Evolutionary conservation across 371 early-diverging fungal genomes (phyloP).

Genomic region (Caulochytrium protostelioides): DNA sequence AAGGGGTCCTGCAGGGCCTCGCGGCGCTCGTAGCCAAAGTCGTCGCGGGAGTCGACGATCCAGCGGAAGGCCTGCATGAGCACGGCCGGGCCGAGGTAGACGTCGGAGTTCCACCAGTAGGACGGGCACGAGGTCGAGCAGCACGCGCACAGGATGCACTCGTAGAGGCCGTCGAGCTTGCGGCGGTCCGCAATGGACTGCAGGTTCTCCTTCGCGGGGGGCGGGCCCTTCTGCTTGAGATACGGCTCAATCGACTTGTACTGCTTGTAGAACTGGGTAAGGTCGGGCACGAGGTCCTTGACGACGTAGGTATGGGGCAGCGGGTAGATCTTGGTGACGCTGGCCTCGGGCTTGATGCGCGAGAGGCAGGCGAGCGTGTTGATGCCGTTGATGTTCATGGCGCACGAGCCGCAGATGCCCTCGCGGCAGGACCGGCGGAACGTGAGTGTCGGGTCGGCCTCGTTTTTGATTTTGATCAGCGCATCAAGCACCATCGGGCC

Average conservation of each 20-base stretch:
- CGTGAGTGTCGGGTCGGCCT: conserved; percentile 75
- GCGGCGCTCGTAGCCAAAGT: conserved; percentile 69
- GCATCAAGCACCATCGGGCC: conserved; percentile 93
- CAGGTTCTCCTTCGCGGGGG: conserved; percentile 57
- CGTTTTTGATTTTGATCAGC: conserved; percentile 86
- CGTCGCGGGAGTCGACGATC: conserved; percentile 92
- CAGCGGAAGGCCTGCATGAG: conserved; percentile 94
- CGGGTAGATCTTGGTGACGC: conserved; percentile 71
- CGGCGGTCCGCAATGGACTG: conserved; percentile 79
- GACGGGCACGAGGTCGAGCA: conserved; percentile 89
- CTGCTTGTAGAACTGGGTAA: conserved; percentile 89
- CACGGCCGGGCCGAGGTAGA: conserved; percentile 86
- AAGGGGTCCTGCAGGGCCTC: conserved; percentile 77
- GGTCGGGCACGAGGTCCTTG: conserved; percentile 43
- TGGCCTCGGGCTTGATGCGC: conserved; percentile 50
- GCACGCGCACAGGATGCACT: conserved; percentile 94
- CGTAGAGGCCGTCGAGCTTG: conserved; percentile 91
- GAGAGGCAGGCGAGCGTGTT: conserved; percentile 86
- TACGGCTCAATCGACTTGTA: conserved; percentile 88
- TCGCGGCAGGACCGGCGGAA: conserved; percentile 62
- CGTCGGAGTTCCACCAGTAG: conserved; percentile 88
- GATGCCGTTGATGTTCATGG: conserved; percentile 87
- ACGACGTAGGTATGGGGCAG: conserved; percentile 63
- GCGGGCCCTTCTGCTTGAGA: conserved; percentile 59
- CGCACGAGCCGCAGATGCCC: conserved; percentile 86